Evolutionary conservation across 495 filamentous ascomycete species (phyloP).

Genomic region (Xylaria nigripes): DNA sequence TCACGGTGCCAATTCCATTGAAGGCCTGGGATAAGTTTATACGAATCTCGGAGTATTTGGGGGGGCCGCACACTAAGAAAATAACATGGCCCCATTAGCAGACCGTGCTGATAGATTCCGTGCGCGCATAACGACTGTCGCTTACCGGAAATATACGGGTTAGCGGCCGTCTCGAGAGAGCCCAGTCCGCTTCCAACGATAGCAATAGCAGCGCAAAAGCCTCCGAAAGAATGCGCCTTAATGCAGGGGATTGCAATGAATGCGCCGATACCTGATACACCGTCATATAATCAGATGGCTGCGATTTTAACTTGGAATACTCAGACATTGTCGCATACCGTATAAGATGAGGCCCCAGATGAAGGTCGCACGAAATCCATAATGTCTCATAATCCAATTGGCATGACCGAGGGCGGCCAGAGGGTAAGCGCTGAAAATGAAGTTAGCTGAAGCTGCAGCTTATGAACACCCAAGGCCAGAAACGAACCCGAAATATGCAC

Average conservation of each 20-base stretch:
- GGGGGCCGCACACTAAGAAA: slow-evolving; percentile 51
- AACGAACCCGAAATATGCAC: slow-evolving; percentile 32
- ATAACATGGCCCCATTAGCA: background rate
- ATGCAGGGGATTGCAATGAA: slow-evolving; percentile 36
- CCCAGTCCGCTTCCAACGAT: slow-evolving; percentile 62
- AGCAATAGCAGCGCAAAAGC: slow-evolving; percentile 63
- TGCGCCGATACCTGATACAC: slow-evolving; percentile 18
- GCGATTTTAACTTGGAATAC: slow-evolving; percentile 10
- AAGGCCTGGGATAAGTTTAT: slow-evolving; percentile 61
- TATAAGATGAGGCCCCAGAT: slow-evolving; percentile 49
- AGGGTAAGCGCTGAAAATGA: slow-evolving; percentile 42
- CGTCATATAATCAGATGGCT: background rate
- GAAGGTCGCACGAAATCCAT: slow-evolving; percentile 55
- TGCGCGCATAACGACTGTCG: background rate
- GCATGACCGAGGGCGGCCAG: slow-evolving; percentile 54
- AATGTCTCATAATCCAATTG: slow-evolving; percentile 57
- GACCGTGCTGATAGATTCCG: background rate
- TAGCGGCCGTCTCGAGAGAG: slow-evolving; percentile 65
- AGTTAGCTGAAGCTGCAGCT: slow-evolving; percentile 3
- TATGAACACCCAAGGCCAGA: background rate
- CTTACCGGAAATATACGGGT: slow-evolving; percentile 51
- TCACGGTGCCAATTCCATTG: slow-evolving; percentile 55
- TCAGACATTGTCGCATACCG: slow-evolving; percentile 31
- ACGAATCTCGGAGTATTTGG: slow-evolving; percentile 59
- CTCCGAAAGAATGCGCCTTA: slow-evolving; percentile 49